Conservation (phyloP, 139 green algal species). For the Spirogloea muscicola region DNA sequence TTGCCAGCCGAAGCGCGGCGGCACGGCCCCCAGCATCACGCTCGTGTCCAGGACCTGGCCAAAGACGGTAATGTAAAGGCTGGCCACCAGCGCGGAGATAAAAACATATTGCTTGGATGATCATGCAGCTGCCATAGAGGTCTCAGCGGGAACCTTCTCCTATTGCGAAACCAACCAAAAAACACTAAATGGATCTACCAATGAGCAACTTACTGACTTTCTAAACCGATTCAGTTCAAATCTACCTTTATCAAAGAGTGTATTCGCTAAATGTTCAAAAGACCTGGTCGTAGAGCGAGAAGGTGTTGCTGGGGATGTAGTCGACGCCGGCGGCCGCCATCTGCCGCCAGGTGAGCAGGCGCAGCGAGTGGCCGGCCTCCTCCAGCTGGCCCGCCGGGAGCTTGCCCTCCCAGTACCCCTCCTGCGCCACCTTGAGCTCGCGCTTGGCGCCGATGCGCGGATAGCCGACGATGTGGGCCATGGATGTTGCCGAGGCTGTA, state of each 20-base stretch:
- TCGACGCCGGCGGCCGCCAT: constrained; percentile 55
- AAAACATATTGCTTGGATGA: too few species aligned
- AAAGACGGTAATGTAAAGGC: too few species aligned
- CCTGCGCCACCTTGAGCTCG: constrained; percentile 80
- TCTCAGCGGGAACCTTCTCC: too few species aligned
- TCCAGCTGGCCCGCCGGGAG: constrained; percentile 56
- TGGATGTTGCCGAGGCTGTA: too few species aligned
- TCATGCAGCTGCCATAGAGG: too few species aligned
- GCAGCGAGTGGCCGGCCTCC: constrained; percentile 32
- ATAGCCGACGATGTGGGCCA: constrained; percentile 60
- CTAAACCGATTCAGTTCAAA: too few species aligned
- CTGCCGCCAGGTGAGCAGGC: constrained; percentile 55
- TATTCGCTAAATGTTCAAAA: neutral
- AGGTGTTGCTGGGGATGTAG: constrained; percentile 61
- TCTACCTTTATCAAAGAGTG: too few species aligned
- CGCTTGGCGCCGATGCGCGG: constrained; percentile 70
- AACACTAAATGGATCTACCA: too few species aligned
- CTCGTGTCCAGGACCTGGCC: constrained; percentile 74
- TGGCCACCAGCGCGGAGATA: too few species aligned
- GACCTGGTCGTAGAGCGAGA: constrained; percentile 79
- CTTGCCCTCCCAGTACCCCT: constrained; percentile 71
- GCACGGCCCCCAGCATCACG: constrained; percentile 66
- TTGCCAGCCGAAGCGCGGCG: constrained; percentile 66
- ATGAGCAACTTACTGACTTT: too few species aligned
- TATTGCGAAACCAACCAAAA: too few species aligned